Percentiles rank a stretch among this genome's conserved stretches.
phyloP scores from a whole-genome alignment of 768 basidiomycete species.

The Piloderma croceum region DNA sequence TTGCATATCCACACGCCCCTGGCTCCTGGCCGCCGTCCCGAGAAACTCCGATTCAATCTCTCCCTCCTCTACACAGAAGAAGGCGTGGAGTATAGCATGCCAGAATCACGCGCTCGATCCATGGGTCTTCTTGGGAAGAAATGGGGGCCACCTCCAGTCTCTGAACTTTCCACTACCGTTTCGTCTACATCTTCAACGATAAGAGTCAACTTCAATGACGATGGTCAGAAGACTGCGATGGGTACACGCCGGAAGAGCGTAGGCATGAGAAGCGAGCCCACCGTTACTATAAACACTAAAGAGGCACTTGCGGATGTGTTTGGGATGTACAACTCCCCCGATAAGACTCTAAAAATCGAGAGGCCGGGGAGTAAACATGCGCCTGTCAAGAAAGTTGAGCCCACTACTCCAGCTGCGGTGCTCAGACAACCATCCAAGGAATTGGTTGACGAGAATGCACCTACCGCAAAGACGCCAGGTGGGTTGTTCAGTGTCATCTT shows the following conservation, averaged over 20 bases:
- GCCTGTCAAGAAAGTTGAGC: conserved; percentile 62
- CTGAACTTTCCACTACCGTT: conserved; percentile 20
- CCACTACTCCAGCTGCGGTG: conserved; percentile 40
- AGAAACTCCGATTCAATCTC: conserved; percentile 66
- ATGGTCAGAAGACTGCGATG: conserved; percentile 41
- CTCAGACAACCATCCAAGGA: conserved; percentile 14
- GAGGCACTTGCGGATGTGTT: conserved; percentile 92
- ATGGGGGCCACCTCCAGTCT: conserved; percentile 64
- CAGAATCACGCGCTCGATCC: conserved; percentile 76
- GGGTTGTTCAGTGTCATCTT: conserved; percentile 16
- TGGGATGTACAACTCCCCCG: conserved; percentile 92
- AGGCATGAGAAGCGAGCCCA: conserved; percentile 56
- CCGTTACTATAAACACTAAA: conserved; percentile 95
- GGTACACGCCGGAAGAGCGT: conserved; percentile 42
- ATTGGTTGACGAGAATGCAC: conserved; percentile 21
- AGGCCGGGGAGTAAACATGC: conserved; percentile 68
- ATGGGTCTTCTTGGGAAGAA: conserved; percentile 82
- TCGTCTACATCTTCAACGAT: conserved; percentile 31
- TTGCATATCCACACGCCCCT: conserved; percentile 70
- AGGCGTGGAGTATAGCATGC: conserved; percentile 75
- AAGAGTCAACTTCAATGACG: conserved; percentile 57
- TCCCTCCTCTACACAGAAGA: conserved; percentile 70
- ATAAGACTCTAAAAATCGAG: conserved; percentile 56
- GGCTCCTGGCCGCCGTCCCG: conserved; percentile 61
- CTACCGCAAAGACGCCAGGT: conserved; percentile 32